Evolutionary conservation across 179 eudicot species (phyloP).

Genomic region (Nepenthes alata): DNA sequence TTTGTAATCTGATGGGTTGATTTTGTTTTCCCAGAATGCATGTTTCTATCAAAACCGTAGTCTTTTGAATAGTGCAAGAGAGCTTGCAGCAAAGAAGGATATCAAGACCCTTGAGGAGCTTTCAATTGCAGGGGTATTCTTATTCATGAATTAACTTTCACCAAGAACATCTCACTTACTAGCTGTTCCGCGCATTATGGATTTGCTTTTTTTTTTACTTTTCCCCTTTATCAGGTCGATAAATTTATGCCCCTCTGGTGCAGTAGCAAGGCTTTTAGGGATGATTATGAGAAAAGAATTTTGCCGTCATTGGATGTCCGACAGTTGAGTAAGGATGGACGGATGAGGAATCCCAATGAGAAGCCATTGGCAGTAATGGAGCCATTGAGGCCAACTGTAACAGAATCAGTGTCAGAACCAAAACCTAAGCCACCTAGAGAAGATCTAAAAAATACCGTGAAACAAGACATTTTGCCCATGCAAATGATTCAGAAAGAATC

Average conservation of each 20-base stretch:
- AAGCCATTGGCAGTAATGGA: slow-evolving; percentile 49
- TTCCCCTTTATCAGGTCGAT: slow-evolving; percentile 34
- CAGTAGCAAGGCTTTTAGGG: slow-evolving; percentile 54
- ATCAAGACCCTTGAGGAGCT: slow-evolving; percentile 52
- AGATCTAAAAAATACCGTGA: slow-evolving; percentile 17
- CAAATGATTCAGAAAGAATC: slow-evolving; percentile 39
- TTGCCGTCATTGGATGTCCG: slow-evolving; percentile 57
- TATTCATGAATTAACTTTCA: not conserved
- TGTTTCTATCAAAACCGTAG: slow-evolving; percentile 32
- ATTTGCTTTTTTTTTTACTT: not conserved
- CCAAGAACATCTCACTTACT: not conserved
- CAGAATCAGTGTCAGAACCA: slow-evolving; percentile 17
- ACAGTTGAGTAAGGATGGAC: slow-evolving; percentile 71
- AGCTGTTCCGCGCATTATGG: not conserved
- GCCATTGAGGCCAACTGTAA: slow-evolving; percentile 19
- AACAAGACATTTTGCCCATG: slow-evolving; percentile 17
- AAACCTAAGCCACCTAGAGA: slow-evolving; percentile 38
- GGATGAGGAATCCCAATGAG: slow-evolving; percentile 74
- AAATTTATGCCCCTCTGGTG: slow-evolving; percentile 70
- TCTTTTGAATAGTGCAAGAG: slow-evolving; percentile 32
- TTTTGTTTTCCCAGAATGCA: slow-evolving; percentile 35
- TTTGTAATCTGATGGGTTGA: not conserved
- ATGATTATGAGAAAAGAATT: slow-evolving; percentile 69
- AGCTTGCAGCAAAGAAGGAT: slow-evolving; percentile 56
- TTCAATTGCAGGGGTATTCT: slow-evolving; percentile 35